Base-by-base conservation (phyloP, 2,329 filamentous ascomycete genomes). In the Cordyceps cicadae region DNA sequence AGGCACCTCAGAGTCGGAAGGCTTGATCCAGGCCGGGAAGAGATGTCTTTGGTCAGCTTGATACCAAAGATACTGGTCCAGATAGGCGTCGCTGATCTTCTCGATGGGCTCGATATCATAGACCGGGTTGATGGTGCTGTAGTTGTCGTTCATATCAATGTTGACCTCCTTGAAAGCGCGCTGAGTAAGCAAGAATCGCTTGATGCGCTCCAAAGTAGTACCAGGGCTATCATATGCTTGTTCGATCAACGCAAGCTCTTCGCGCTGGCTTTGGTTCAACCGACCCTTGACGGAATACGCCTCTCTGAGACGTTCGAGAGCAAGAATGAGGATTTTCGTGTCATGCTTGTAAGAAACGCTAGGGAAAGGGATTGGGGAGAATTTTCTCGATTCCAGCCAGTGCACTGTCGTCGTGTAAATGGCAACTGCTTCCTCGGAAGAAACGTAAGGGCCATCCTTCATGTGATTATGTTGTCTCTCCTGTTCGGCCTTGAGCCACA, bases 61-160 rank as follows among this genome's bases (percentile, higher is more conserved):
- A 71, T 99, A 99, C 94, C 95, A 99, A 11, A 99, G 81, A 69
- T 99, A 99, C 70, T 99, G 95, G 69, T 99, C 94, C 54, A 99
- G 84, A 69, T 99, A 99, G 3, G 94, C 95, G 75, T 99, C 94
- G 45, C 93, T 99, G 67, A 99, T 99, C 79, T 99, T 99, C 79
- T 99, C 94, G 62, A 99, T 97, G 0, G 94, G 94, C 75, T 99
- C 95, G 63, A 99, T 94, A 67, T 99, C 94, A 71, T 99, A 99
- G 1, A 99, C 94, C 0, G 94, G 95, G 71, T 99, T 99, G 79
- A 99, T 99, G 19, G 91, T 93, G 79, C 87, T 97, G 77, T 99
- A 99, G 71, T 99, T 99, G 77, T 99, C 94, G 73, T 99, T 99
- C 94, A 99, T 99, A 71, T 99, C 94, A 66, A 99, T 99, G 60